These are phyloP conservation scores for Mimosa pudica DNA, from an alignment of 306 rosid species.

Conservation along the genomic window DNA sequence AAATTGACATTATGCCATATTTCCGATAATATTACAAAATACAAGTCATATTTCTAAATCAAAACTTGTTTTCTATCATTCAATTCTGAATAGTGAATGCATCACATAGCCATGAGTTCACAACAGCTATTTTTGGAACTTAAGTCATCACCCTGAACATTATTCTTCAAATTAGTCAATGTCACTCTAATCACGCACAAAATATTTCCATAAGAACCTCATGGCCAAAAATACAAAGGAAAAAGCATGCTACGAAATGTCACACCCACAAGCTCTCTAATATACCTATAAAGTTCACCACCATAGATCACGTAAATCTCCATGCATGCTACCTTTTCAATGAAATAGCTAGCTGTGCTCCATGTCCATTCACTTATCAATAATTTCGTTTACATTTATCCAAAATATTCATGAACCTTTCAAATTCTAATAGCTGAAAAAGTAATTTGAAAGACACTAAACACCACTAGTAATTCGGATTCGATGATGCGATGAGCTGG, in stretches of 20 bases:
- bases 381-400: too few relatives aligned
- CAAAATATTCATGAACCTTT: too few relatives aligned
- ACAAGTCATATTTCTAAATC: neutral
- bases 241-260: neutral
- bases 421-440: neutral
- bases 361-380: neutral
- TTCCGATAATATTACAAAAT: neutral
- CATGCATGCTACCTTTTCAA: neutral
- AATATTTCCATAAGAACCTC: neutral
- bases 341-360: neutral
- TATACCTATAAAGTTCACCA: neutral
- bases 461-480: neutral
- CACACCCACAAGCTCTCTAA: neutral
- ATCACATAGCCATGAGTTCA: constrained; percentile 7
- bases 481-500: too few relatives aligned
- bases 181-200: neutral
- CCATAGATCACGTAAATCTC: neutral
- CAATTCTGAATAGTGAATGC: neutral
- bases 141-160: neutral
- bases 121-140: neutral
- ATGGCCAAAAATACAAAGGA: neutral
- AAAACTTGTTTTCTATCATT: constrained; percentile 4
- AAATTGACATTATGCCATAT: neutral
- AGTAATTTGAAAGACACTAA: neutral
- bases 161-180: constrained; percentile 6